Evolutionary conservation across 768 basidiomycete species (phyloP).

Genomic region (Coprinopsis sp.): DNA sequence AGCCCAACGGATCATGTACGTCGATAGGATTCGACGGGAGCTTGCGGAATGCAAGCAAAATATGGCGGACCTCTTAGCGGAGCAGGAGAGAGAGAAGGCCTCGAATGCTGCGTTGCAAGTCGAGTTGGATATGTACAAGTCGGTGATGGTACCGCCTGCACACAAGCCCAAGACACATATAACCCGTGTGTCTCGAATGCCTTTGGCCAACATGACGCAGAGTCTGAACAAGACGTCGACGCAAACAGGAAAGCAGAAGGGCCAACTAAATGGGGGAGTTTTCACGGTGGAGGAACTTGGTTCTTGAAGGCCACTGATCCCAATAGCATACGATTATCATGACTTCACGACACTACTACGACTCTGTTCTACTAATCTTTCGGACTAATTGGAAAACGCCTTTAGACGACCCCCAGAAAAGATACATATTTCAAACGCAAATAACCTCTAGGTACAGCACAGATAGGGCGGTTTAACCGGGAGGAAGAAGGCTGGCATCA

Average conservation of each 20-base stretch:
- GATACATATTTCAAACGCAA: not conserved
- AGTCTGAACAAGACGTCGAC: slow-evolving; percentile 22
- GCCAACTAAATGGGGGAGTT: slow-evolving; percentile 38
- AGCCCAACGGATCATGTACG: slow-evolving; percentile 80
- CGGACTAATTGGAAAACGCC: too few species aligned
- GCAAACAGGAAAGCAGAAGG: slow-evolving; percentile 13
- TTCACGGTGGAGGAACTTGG: slow-evolving; percentile 48
- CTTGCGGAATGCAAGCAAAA: slow-evolving; percentile 72
- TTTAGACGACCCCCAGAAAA: not conserved
- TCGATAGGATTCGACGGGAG: slow-evolving; percentile 79
- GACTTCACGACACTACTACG: too few species aligned
- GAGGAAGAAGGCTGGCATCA: slow-evolving; percentile 90
- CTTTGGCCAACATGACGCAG: slow-evolving; percentile 40
- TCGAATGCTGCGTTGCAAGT: slow-evolving; percentile 44
- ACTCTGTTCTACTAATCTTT: too few species aligned
- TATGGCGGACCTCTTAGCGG: slow-evolving; percentile 42
- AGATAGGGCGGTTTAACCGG: slow-evolving; percentile 83
- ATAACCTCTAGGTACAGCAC: not conserved
- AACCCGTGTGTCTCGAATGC: slow-evolving; percentile 46
- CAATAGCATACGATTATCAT: too few species aligned
- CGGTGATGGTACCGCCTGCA: slow-evolving; percentile 44
- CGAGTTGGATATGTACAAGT: slow-evolving; percentile 60
- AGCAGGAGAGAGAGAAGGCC: slow-evolving; percentile 41
- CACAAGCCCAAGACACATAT: slow-evolving; percentile 52
- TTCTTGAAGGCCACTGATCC: too few species aligned